Evolutionary conservation across 2,329 filamentous ascomycete species (phyloP).

Genomic region (Nothophoma quercina): DNA sequence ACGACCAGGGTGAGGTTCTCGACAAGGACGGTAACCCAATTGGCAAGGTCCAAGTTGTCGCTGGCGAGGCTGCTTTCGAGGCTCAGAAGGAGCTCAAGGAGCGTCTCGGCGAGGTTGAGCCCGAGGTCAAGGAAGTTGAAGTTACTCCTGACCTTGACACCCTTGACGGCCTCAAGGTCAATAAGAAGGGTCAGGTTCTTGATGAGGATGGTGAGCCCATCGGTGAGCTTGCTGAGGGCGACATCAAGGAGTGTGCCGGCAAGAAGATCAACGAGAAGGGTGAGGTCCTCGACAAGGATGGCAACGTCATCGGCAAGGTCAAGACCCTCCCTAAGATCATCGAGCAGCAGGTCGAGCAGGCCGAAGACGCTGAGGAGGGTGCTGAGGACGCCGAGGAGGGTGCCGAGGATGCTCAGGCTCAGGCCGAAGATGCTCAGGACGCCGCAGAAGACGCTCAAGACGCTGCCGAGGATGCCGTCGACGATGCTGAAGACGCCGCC

Average conservation of each 20-base stretch:
- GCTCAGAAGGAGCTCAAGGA: conserved; percentile 57
- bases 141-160: conserved; percentile 56
- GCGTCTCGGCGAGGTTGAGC: conserved; percentile 54
- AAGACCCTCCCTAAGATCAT: conserved; percentile 58
- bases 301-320: conserved; percentile 69
- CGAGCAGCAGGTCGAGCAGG: conserved; percentile 47
- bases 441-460: conserved; percentile 43
- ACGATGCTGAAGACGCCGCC: conserved; percentile 40
- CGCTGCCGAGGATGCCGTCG: conserved; percentile 42
- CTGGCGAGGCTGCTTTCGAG: conserved; percentile 60
- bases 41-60: conserved; percentile 57
- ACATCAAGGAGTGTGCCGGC: conserved; percentile 67
- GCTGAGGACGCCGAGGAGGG: conserved; percentile 43
- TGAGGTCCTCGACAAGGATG: conserved; percentile 69
- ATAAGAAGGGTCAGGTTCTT: conserved; percentile 64
- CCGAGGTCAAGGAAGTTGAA: conserved; percentile 52
- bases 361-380: conserved; percentile 35
- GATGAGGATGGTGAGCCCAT: conserved; percentile 63
- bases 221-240: conserved; percentile 63
- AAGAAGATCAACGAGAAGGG: conserved; percentile 71
- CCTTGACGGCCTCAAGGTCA: conserved; percentile 63
- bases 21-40: conserved; percentile 60
- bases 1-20: conserved; percentile 60
- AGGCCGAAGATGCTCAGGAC: conserved; percentile 43
- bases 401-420: conserved; percentile 40